phyloP scores from a whole-genome alignment of 1,284 basidiomycete genomes.

The Porodaedalea pini region DNA sequence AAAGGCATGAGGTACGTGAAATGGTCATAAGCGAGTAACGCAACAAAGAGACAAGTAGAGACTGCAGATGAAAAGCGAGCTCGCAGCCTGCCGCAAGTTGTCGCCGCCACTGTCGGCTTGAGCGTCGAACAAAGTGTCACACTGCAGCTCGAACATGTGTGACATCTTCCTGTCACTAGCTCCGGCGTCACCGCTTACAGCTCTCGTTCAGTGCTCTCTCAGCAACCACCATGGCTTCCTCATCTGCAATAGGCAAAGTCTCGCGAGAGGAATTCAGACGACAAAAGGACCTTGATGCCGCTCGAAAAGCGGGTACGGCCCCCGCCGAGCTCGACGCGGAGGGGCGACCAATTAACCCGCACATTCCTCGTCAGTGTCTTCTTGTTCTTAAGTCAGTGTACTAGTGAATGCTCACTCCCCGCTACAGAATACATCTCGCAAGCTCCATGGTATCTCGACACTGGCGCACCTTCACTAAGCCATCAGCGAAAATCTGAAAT shows the following conservation, averaged over 20 bases:
- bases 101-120: no score
- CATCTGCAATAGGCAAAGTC: slow-evolving; percentile 68
- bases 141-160: no score
- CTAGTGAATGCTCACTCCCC: slow-evolving; percentile 13
- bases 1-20: slow-evolving; percentile 23
- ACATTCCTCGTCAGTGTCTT: slow-evolving; percentile 81
- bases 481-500: slow-evolving; percentile 87
- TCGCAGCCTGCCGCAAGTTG: slow-evolving; percentile 11
- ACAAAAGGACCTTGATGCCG: slow-evolving; percentile 94
- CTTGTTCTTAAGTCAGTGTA: not conserved
- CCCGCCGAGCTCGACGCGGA: slow-evolving; percentile 93
- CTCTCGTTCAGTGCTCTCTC: not conserved
- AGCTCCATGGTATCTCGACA: slow-evolving; percentile 98
- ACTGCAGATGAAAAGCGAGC: slow-evolving; percentile 1
- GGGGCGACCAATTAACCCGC: slow-evolving; percentile 94
- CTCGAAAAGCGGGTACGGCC: slow-evolving; percentile 95
- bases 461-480: slow-evolving; percentile 84
- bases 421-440: slow-evolving; percentile 83
- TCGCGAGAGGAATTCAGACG: slow-evolving; percentile 91
- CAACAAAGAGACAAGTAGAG: not conserved
- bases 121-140: no score
- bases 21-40: slow-evolving; percentile 4
- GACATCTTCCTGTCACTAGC: no score
- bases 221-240: slow-evolving; percentile 6
- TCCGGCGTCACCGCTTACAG: no score